phyloP scores from a whole-genome alignment of 768 basidiomycete genomes.

The Boletus vermiculosoides region DNA sequence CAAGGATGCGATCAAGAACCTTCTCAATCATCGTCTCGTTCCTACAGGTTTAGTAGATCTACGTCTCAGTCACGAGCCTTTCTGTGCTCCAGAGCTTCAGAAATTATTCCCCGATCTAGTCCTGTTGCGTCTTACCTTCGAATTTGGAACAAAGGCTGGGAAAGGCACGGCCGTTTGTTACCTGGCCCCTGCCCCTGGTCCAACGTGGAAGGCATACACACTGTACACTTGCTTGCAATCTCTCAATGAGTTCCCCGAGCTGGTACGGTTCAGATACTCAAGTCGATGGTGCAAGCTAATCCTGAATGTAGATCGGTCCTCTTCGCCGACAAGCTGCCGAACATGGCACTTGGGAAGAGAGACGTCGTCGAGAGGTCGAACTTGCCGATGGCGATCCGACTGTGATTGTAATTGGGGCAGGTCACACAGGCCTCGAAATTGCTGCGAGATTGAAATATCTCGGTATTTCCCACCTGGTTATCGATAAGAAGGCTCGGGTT shows the following conservation, averaged over 20 bases:
- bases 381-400: slow-evolving; percentile 50
- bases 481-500: slow-evolving; percentile 52
- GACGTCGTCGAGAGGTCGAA: slow-evolving; percentile 41
- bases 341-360: slow-evolving; percentile 56
- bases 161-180: slow-evolving; percentile 53
- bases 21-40: slow-evolving; percentile 40
- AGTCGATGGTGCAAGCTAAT: not conserved
- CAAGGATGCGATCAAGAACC: slow-evolving; percentile 38
- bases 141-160: slow-evolving; percentile 51
- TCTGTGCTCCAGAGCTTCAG: slow-evolving; percentile 34
- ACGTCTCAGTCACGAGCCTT: slow-evolving; percentile 19
- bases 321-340: slow-evolving; percentile 43
- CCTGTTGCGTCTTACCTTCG: slow-evolving; percentile 56
- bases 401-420: slow-evolving; percentile 63
- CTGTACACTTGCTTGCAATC: slow-evolving; percentile 61
- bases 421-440: slow-evolving; percentile 63
- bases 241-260: slow-evolving; percentile 55
- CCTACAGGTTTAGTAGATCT: slow-evolving; percentile 21
- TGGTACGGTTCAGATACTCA: slow-evolving; percentile 18
- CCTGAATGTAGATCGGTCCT: slow-evolving; percentile 32
- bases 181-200: slow-evolving; percentile 44
- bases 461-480: slow-evolving; percentile 52
- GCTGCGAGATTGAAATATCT: slow-evolving; percentile 66
- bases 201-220: slow-evolving; percentile 58
- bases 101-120: slow-evolving; percentile 51